Evolutionary conservation across 148 eudicot genomes (phyloP), one percentile per base, ranked within the genome.

Genomic region (Silene latifolia): DNA sequence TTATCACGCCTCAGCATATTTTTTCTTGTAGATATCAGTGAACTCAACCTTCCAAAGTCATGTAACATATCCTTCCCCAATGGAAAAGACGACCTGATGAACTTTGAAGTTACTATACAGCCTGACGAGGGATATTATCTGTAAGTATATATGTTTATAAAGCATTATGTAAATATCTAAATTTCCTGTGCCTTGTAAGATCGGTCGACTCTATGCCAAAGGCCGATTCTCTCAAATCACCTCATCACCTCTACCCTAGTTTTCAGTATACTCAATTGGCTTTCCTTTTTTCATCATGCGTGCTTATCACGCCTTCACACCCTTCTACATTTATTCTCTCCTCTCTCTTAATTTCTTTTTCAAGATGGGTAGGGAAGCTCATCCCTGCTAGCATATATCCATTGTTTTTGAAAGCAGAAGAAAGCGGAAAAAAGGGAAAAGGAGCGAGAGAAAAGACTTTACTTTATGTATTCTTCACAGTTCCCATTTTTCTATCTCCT

Each of bases 21-120:
- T 59, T 77, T 70, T 54, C 44, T 72, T 85, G 82, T 59, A 92
- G 92, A 88, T 85, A 90, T 92, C 25, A 87, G 83, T 78, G 94
- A 92, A 78, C 75, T 92, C 53, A 90, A 90, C 73, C 80, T 90
- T 57, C 97, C 97, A 18, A 84, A 82, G 67, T 78, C 87, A 10
- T 91, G 97, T 75, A 79, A 54, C 80, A 85, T 89, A 27, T 71
- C 87, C 21, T 91, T 89, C 72, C 89, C 93, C 60, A 89, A 85
- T 72, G 97, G 92, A 29, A 88, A 85, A 77, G 93, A 91, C 80
- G 93, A 91, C n/a, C 87, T 89, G 69, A 91, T 91, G 97, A 88
- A 85, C 81, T 91, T 91, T 80, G 93, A 91, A 83, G 93, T 91
- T 67, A 83, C 87, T 18, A 82, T 91, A 58, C 85, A 83, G 42